Percentiles rank a stretch among this genome's conserved stretches.
These are phyloP conservation scores for Rhizophagus prolifer DNA, from an alignment of 192 early-diverging fungal species.

Conservation along the genomic window DNA sequence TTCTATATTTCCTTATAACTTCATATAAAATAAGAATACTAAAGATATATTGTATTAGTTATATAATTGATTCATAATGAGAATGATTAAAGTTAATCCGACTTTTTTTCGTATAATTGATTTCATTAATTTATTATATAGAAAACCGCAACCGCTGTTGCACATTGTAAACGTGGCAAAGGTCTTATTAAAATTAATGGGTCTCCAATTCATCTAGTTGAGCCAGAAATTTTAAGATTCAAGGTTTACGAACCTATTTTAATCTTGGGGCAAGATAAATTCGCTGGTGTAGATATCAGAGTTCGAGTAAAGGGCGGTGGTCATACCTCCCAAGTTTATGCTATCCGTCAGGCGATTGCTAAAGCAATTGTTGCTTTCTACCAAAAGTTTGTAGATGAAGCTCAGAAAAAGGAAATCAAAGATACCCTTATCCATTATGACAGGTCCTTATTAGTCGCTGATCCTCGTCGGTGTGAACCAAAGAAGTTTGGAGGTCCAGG, in stretches of 20 bases:
- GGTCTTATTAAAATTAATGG: constrained; percentile 99
- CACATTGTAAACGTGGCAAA: constrained; percentile 96
- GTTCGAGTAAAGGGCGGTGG: constrained; percentile 97
- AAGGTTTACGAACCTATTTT: constrained; percentile 99
- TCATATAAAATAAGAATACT: no score
- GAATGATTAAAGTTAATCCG: no score
- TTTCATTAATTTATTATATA: constrained; percentile 19
- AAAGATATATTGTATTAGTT: no score
- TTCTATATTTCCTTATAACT: neutral
- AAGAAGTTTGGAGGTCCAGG: constrained; percentile 99
- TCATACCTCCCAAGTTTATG: constrained; percentile 95
- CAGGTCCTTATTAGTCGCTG: constrained; percentile 96
- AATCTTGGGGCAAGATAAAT: constrained; percentile 94
- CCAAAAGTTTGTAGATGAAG: constrained; percentile 99
- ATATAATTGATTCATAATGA: neutral
- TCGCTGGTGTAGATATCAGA: constrained; percentile 95
- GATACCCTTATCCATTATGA: constrained; percentile 81
- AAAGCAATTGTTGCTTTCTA: constrained; percentile 99
- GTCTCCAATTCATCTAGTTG: constrained; percentile 90
- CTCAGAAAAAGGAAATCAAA: constrained; percentile 99
- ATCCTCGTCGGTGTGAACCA: constrained; percentile 98
- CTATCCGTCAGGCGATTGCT: constrained; percentile 98
- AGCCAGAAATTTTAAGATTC: constrained; percentile 95
- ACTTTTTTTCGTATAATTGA: no score
- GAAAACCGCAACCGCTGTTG: constrained; percentile 99